phyloP scores from a whole-genome alignment of 2,329 filamentous ascomycete species.

The Conoideocrella luteorostrata region DNA sequence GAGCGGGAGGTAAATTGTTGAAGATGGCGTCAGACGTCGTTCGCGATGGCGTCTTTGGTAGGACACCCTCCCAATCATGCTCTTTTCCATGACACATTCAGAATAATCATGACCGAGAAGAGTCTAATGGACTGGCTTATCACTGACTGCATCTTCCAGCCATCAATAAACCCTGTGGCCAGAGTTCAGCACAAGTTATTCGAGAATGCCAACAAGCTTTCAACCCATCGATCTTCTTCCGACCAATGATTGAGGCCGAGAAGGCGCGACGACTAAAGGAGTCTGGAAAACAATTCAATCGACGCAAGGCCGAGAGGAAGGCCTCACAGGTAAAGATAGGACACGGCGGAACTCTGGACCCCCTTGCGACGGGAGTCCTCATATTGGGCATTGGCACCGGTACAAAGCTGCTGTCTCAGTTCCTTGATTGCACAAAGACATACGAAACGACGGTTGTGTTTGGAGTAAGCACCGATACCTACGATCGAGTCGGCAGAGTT shows the following conservation, averaged over 20 bases:
- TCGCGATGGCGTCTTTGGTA: slow-evolving; percentile 55
- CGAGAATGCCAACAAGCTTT: slow-evolving; percentile 82
- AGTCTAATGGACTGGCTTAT: no score
- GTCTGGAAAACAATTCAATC: slow-evolving; percentile 50
- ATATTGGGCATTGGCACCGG: slow-evolving; percentile 82
- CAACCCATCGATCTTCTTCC: slow-evolving; percentile 73
- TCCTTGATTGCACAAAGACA: slow-evolving; percentile 83
- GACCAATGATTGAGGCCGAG: slow-evolving; percentile 66
- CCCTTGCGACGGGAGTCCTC: slow-evolving; percentile 86
- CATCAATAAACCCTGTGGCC: slow-evolving; percentile 84
- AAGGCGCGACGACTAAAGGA: slow-evolving; percentile 49
- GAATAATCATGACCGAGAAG: slow-evolving; percentile 5
- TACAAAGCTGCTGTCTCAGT: slow-evolving; percentile 74
- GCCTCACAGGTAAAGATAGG: slow-evolving; percentile 80
- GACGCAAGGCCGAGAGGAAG: slow-evolving; percentile 51
- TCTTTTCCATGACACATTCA: background rate
- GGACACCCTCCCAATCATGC: background rate
- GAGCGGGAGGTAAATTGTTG: slow-evolving; percentile 21
- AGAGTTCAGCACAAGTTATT: slow-evolving; percentile 85
- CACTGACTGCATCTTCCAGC: slow-evolving; percentile 42
- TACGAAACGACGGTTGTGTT: slow-evolving; percentile 90
- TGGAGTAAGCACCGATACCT: slow-evolving; percentile 86
- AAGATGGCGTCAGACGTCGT: slow-evolving; percentile 49
- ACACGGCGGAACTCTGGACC: slow-evolving; percentile 92
- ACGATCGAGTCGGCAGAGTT: slow-evolving; percentile 81